Percentiles rank a stretch among this genome's conserved stretches.
phyloP scores from a whole-genome alignment of 202 grass and related monocot genomes.

The Panicum hallii region DNA sequence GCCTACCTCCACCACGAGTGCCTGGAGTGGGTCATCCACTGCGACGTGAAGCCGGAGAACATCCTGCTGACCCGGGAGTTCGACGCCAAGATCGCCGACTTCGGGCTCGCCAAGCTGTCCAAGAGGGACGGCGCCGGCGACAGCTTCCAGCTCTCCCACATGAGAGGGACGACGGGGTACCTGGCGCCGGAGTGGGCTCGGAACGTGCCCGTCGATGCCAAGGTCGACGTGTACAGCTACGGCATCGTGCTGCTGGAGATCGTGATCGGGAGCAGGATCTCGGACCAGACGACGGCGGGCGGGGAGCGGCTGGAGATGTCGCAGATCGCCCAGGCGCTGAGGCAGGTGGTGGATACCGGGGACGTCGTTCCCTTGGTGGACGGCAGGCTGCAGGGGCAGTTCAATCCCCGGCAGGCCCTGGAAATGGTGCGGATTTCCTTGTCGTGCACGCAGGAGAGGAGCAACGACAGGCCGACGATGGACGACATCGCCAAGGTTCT shows the following conservation, averaged over 20 bases:
- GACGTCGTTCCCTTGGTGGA: neutral
- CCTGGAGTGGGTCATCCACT: conserved; percentile 55
- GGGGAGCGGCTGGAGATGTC: conserved; percentile 18
- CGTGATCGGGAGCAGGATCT: conserved; percentile 37
- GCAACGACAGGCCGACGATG: conserved; percentile 51
- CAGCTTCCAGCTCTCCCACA: conserved; percentile 23
- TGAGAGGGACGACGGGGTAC: conserved; percentile 42
- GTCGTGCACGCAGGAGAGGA: conserved; percentile 46
- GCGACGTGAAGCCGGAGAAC: conserved; percentile 98
- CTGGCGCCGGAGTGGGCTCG: conserved; percentile 63
- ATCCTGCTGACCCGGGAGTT: conserved; percentile 57
- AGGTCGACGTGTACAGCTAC: conserved; percentile 79
- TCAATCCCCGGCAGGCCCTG: conserved; percentile 43
- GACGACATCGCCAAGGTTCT: conserved; percentile 48
- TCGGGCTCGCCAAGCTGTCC: conserved; percentile 57
- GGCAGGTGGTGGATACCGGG: conserved; percentile 1
- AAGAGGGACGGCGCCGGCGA: neutral
- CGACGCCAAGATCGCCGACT: conserved; percentile 62
- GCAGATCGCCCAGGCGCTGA: conserved; percentile 24
- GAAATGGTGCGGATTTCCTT: conserved; percentile 48
- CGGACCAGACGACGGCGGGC: neutral
- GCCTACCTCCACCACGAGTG: conserved; percentile 31
- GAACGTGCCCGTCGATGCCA: conserved; percentile 50
- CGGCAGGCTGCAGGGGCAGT: conserved; percentile 38
- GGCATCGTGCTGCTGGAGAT: conserved; percentile 67